phyloP scores from a whole-genome alignment of 352 stramenopile genomes.

The Globisporangium heterothallicum region DNA sequence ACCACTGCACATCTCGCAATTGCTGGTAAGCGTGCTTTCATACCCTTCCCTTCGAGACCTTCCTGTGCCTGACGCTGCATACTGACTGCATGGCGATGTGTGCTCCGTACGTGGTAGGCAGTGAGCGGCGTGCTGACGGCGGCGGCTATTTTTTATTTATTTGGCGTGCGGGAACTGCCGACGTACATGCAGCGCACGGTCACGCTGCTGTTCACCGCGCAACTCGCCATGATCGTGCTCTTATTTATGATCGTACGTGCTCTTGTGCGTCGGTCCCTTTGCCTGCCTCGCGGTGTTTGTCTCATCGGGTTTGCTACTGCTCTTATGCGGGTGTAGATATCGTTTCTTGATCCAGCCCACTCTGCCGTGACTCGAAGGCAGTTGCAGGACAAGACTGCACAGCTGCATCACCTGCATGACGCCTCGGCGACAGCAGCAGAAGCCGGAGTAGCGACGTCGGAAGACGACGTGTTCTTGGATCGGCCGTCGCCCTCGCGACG shows the following conservation, averaged over 20 bases:
- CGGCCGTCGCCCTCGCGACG: conserved; percentile 7
- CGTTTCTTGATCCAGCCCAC: conserved; percentile 37
- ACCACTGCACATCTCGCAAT: conserved; percentile 33
- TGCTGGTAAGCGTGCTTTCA: conserved; percentile 21
- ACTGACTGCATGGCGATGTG: background rate
- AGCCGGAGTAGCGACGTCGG: conserved; percentile 2
- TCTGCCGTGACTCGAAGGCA: conserved; percentile 14
- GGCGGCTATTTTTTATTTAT: conserved; percentile 34
- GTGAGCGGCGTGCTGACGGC: conserved; percentile 30
- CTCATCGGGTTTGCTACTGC: conserved; percentile 13
- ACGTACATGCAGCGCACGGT: conserved; percentile 26
- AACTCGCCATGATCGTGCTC: conserved; percentile 26
- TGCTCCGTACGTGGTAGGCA: conserved; percentile 19
- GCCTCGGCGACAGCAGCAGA: conserved; percentile 3
- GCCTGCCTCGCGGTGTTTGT: conserved; percentile 21
- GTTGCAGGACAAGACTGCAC: conserved; percentile 9
- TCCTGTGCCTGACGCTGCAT: background rate
- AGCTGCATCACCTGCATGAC: background rate
- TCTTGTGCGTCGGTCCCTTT: background rate
- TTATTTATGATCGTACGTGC: conserved; percentile 16
- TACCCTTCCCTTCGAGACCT: background rate
- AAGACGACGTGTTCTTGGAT: conserved; percentile 2
- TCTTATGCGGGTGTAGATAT: conserved; percentile 30
- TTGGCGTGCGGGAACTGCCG: conserved; percentile 42
- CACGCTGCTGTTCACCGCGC: conserved; percentile 34